Evolutionary conservation across 176 grass and related monocot genomes (phyloP).

Genomic region (Elymus sibiricus): DNA sequence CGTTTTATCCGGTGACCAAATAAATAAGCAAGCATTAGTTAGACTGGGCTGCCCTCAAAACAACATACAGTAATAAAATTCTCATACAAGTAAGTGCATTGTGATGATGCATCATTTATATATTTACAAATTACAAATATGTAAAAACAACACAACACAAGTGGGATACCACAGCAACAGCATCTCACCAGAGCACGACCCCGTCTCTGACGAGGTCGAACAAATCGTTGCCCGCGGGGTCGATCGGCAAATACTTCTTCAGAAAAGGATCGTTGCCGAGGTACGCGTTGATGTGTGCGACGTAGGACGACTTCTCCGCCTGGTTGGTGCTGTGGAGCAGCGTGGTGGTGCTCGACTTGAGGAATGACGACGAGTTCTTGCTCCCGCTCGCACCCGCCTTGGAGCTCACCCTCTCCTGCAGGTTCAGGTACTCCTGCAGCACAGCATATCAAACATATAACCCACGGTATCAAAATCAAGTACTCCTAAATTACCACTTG

Average conservation of each 20-base stretch:
- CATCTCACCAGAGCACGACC: not conserved
- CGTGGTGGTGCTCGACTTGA: conserved; percentile 86
- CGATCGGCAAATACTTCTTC: conserved; percentile 26
- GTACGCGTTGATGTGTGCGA: conserved; percentile 91
- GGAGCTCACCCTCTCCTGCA: conserved; percentile 48
- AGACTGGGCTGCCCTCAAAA: too few species aligned
- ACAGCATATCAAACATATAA: not conserved
- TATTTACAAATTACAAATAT: not conserved
- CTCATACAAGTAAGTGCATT: too few species aligned
- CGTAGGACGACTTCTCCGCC: conserved; percentile 89
- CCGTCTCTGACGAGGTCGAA: conserved; percentile 2
- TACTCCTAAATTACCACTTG: not conserved
- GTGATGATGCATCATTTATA: not conserved
- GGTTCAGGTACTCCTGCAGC: conserved; percentile 71
- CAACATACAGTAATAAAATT: too few species aligned
- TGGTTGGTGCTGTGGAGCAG: conserved; percentile 84
- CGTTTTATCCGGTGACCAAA: not conserved
- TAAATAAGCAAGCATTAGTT: not conserved
- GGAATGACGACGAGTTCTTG: conserved; percentile 68
- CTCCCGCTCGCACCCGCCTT: conserved; percentile 34
- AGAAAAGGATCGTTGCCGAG: conserved; percentile 72
- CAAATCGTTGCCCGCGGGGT: not conserved
- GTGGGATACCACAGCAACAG: not conserved
- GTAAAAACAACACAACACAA: not conserved
- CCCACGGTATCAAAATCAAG: not conserved